These are phyloP conservation scores for Pulicaria dysenterica DNA, from an alignment of 129 eudicot species.

Conservation along the genomic window DNA sequence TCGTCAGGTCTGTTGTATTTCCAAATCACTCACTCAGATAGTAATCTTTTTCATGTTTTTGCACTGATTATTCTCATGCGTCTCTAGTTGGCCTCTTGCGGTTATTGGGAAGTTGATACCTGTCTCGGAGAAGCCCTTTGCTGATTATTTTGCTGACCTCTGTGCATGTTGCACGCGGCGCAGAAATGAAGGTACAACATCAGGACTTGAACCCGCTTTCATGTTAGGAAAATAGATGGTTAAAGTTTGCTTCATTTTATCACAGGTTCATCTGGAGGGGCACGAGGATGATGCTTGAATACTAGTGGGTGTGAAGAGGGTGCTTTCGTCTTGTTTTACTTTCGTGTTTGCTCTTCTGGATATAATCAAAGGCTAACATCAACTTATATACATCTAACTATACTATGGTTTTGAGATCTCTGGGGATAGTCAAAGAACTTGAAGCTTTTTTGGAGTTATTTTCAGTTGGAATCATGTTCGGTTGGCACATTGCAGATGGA, in stretches of 20 bases:
- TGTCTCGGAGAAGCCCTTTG: constrained; percentile 54
- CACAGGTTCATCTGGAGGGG: constrained; percentile 22
- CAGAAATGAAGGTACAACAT: constrained; percentile 24
- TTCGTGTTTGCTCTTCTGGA: constrained; percentile 28
- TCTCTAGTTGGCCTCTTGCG: constrained; percentile 68
- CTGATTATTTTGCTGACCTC: constrained; percentile 40
- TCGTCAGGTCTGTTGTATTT: constrained; percentile 62
- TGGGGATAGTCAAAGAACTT: neutral
- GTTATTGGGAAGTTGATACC: constrained; percentile 58
- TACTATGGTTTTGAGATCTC: constrained; percentile 16
- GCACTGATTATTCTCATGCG: neutral
- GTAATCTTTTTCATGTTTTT: neutral
- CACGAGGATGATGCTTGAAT: constrained; percentile 24
- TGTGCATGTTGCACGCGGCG: constrained; percentile 3
- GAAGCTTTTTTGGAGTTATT: constrained; percentile 14
- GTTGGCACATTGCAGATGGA: constrained; percentile 2
- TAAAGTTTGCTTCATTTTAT: constrained; percentile 3
- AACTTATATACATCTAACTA: constrained; percentile 25
- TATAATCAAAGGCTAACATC: constrained; percentile 31
- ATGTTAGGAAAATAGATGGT: neutral
- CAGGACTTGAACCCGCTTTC: constrained; percentile 3
- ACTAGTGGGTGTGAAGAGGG: neutral
- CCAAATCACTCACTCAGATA: neutral
- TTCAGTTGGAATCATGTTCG: neutral
- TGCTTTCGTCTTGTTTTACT: constrained; percentile 3